phyloP scores from a whole-genome alignment of 108 stramenopile species.

The Cyclostephanos invisitatus region DNA sequence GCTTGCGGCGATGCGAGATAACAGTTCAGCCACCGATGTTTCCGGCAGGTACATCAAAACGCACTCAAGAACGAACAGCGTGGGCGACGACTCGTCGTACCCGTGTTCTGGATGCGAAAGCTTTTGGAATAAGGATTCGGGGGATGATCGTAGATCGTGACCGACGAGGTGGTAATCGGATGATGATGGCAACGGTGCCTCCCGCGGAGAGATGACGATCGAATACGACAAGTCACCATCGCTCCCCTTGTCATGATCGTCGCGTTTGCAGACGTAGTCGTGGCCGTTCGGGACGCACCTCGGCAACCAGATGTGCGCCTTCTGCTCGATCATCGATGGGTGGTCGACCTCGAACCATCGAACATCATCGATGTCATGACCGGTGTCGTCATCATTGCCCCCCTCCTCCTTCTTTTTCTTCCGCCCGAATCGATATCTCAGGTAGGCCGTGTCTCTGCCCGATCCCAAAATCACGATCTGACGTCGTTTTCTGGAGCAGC shows the following conservation, averaged over 20 bases:
- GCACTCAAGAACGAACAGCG: conserved; percentile 78
- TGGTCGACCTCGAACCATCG: conserved; percentile 91
- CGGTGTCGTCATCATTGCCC: conserved; percentile 10
- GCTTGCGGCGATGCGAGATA: conserved; percentile 27
- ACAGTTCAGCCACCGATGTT: conserved; percentile 30
- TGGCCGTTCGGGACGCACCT: conserved; percentile 31
- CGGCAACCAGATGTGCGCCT: conserved; percentile 40
- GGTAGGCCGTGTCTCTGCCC: conserved; percentile 84
- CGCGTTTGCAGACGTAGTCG: conserved; percentile 16
- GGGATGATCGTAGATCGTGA: conserved; percentile 61
- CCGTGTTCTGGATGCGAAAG: conserved; percentile 45
- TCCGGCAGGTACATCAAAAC: conserved; percentile 84
- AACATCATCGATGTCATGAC: conserved; percentile 9
- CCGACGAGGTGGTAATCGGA: conserved; percentile 53
- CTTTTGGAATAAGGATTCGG: conserved; percentile 49
- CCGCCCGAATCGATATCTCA: conserved; percentile 56
- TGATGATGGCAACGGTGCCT: conserved; percentile 6
- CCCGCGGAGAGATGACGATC: conserved; percentile 5
- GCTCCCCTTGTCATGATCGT: background rate
- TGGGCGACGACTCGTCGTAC: conserved; percentile 51
- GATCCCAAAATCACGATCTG: conserved; percentile 84
- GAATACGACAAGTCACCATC: conserved; percentile 27
- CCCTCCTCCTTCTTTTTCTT: background rate
- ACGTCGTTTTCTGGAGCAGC: background rate
- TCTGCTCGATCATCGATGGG: conserved; percentile 65